Evolutionary conservation across 2,329 filamentous ascomycete species (phyloP), one percentile per base, ranked within the genome.

Genomic region (Scedosporium aurantiacum): DNA sequence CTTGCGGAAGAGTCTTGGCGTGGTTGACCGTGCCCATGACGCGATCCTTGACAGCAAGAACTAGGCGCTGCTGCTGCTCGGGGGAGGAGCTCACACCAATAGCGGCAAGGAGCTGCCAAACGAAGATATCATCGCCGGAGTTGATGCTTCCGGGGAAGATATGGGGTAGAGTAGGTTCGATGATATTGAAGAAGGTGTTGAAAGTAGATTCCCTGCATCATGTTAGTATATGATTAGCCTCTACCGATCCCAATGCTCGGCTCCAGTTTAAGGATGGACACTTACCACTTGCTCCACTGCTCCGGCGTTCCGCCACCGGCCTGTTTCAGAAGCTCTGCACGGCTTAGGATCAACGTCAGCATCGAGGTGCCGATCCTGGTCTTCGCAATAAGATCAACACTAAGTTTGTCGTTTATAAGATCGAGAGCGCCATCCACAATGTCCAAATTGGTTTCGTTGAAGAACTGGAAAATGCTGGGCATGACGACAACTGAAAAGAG

Each of bases 61-160:
- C 94, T 61, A 99, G 81, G 62, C 92, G 84, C 72, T 96, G 93
- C 74, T 99, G 94, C 75, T 99, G 94, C 67, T 97, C 91, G 14
- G 92, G 91, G 70, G 85, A 92, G 40, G 94, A 93, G 59, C 90
- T 92, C 65, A 96, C 94, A 64, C 94, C 94, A 74, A 97, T 91
- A 12, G 93, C 91, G 7, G 94, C 94, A 65, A 99, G 81, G 72
- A 97, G 95, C 74, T 97, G 93, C 94, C 94, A 99, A 45, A 97
- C 91, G 70, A 97, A 96, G 70, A 96, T 88, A 69, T 99, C 94
- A 66, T 97, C 91, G 58, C 90, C 89, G 6, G 90, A 87, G 65
- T 90, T 91, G 69, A 96, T 90, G n/a, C 88, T 88, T 21, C 89
- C 90, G 0, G 93, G 92, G 83, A 99, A 99, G 65, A 97, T 87